Conservation (phyloP, 2,329 filamentous ascomycete species). For the Sclerotinia nivalis region DNA sequence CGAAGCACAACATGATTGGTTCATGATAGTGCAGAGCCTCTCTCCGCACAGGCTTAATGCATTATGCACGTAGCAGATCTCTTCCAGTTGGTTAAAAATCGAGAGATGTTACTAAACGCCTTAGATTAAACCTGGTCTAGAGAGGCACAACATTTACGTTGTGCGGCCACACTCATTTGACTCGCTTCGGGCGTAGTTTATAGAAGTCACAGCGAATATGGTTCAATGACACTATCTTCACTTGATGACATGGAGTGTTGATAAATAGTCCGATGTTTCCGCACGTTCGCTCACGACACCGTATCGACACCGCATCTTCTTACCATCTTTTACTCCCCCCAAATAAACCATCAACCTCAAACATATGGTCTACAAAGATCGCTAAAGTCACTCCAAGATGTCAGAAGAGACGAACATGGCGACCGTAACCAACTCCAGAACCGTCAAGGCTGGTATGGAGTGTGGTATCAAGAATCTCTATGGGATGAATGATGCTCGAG, state of each 20-base stretch:
- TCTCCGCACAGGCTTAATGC: not conserved
- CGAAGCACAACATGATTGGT: not conserved
- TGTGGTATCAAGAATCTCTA: conserved; percentile 51
- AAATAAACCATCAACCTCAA: not conserved
- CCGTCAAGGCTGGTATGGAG: conserved; percentile 37
- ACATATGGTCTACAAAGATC: not conserved
- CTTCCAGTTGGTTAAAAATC: too few species aligned
- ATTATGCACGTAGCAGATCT: too few species aligned
- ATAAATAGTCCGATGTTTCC: not conserved
- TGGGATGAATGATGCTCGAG: conserved; percentile 48
- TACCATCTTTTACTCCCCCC: not conserved
- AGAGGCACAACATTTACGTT: too few species aligned
- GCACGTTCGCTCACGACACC: too few species aligned
- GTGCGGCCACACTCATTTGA: not conserved
- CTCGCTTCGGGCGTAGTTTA: not conserved
- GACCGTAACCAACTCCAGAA: not conserved
- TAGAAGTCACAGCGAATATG: not conserved
- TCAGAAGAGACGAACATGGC: not conserved
- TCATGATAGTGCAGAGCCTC: not conserved
- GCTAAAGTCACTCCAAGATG: not conserved
- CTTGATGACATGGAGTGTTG: not conserved
- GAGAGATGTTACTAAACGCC: not conserved
- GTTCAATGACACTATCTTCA: not conserved
- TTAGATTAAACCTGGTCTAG: not conserved
- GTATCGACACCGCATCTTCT: not conserved